A percentile compares a stretch with the other conserved stretches of the same genome.
These are phyloP conservation scores for Brassica hybrid DNA, from an alignment of 441 rosid genomes.

Conservation along the genomic window DNA sequence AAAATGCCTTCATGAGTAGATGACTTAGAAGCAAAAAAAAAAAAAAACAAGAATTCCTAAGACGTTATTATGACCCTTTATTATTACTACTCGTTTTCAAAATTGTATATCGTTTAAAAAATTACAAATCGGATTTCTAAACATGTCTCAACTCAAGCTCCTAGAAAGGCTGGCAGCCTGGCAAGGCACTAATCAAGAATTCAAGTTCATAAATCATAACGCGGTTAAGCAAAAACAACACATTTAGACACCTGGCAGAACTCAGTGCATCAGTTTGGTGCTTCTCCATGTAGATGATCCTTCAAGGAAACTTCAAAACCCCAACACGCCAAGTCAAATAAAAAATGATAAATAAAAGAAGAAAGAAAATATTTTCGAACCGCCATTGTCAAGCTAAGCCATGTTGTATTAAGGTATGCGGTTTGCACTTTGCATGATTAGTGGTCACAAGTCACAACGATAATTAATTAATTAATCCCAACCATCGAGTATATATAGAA, in stretches of 20 bases:
- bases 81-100: neutral
- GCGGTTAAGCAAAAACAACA: slow-evolving; percentile 34
- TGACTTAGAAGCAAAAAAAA: neutral
- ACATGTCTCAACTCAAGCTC: neutral
- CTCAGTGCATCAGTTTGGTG: slow-evolving; percentile 6
- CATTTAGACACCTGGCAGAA: neutral
- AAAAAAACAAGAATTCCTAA: neutral
- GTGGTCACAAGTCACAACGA: slow-evolving; percentile 5
- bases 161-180: neutral
- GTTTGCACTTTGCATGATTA: slow-evolving; percentile 38
- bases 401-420: slow-evolving; percentile 30
- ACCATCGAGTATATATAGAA: slow-evolving; percentile 36
- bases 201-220: slow-evolving; percentile 16
- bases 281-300: neutral
- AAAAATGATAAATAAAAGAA: neutral
- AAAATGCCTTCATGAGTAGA: neutral
- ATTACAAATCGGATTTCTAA: neutral
- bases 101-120: neutral
- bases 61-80: neutral
- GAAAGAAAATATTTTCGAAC: slow-evolving; percentile 20
- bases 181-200: neutral
- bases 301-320: slow-evolving; percentile 3
- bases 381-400: slow-evolving; percentile 40
- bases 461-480: slow-evolving; percentile 8
- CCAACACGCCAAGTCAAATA: neutral